Conservation (phyloP, 2,329 filamentous ascomycete species). For the Paramyrothecium sp. region DNA sequence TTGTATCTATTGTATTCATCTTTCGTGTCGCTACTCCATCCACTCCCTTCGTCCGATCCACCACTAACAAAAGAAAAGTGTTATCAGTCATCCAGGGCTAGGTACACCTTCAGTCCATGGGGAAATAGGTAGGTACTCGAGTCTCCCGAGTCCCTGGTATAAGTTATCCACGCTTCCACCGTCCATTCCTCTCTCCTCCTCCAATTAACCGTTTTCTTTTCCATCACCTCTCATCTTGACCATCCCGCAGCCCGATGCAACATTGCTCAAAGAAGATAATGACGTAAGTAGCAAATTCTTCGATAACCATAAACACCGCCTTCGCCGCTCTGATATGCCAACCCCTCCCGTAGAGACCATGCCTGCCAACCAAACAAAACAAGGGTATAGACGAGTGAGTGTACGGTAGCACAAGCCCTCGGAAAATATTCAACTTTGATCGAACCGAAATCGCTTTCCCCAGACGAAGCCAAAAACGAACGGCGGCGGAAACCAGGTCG, state of each 20-base stretch:
- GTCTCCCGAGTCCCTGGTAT: constrained; percentile 20
- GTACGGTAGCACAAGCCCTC: constrained; percentile 6
- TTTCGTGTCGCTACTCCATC: constrained; percentile 7
- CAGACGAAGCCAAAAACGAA: background rate
- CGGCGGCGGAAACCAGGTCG: background rate
- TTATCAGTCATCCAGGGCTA: constrained; percentile 10
- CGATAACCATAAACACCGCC: constrained; percentile 27
- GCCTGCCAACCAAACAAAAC: constrained; percentile 17
- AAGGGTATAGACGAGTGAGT: constrained; percentile 7
- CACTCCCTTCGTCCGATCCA: constrained; percentile 10
- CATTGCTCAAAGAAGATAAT: background rate
- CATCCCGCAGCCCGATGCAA: background rate
- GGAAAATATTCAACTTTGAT: constrained; percentile 4
- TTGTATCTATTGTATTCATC: background rate
- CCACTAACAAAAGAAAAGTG: constrained; percentile 26
- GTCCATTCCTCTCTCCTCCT: background rate
- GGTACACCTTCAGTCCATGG: constrained; percentile 15
- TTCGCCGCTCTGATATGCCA: constrained; percentile 25
- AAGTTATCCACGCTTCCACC: no score
- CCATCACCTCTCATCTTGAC: constrained; percentile 11
- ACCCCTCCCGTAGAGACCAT: constrained; percentile 12
- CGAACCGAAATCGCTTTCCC: constrained; percentile 2
- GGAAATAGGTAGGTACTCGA: constrained; percentile 16
- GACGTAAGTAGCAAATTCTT: constrained; percentile 19
- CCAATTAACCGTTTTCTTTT: background rate